Evolutionary conservation across 2,329 filamentous ascomycete species (phyloP).

Genomic region (Neofusicoccum kwambonambiense): DNA sequence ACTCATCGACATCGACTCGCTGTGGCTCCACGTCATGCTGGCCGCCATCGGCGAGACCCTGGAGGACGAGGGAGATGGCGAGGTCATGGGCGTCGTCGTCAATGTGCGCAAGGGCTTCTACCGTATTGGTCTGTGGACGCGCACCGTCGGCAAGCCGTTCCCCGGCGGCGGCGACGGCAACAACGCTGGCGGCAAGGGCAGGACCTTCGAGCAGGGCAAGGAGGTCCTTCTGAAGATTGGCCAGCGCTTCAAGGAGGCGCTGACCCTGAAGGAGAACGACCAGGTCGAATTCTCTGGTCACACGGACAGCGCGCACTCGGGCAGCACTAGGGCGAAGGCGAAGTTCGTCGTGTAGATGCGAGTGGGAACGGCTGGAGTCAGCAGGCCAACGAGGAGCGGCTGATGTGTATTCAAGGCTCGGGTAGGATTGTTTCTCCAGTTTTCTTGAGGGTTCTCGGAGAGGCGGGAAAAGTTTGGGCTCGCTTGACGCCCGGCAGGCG

Average conservation of each 20-base stretch:
- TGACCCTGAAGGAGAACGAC: slow-evolving; percentile 75
- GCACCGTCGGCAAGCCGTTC: slow-evolving; percentile 83
- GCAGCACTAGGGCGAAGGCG: slow-evolving; percentile 92
- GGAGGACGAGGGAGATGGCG: slow-evolving; percentile 89
- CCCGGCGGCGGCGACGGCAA: slow-evolving; percentile 72
- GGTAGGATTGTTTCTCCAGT: slow-evolving; percentile 9
- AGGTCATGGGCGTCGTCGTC: slow-evolving; percentile 98
- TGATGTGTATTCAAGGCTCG: slow-evolving; percentile 2
- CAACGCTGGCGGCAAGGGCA: slow-evolving; percentile 72
- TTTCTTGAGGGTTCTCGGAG: neutral
- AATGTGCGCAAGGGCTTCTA: slow-evolving; percentile 99
- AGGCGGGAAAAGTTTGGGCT: slow-evolving; percentile 12
- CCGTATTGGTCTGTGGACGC: slow-evolving; percentile 96
- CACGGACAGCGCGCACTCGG: slow-evolving; percentile 87
- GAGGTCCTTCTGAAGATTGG: slow-evolving; percentile 84
- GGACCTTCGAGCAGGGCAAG: slow-evolving; percentile 76
- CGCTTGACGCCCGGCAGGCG: slow-evolving; percentile 4
- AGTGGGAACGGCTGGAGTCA: neutral
- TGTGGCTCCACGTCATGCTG: slow-evolving; percentile 97
- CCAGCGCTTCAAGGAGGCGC: slow-evolving; percentile 85
- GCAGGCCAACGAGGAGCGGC: neutral
- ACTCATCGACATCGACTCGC: slow-evolving; percentile 83
- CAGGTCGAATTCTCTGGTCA: slow-evolving; percentile 93
- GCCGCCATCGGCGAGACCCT: slow-evolving; percentile 96
- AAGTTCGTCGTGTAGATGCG: slow-evolving; percentile 76